Percentiles rank a stretch among this genome's conserved stretches.
Conservation (phyloP, 768 basidiomycete species). For the Chlorophyllum brunneum region DNA sequence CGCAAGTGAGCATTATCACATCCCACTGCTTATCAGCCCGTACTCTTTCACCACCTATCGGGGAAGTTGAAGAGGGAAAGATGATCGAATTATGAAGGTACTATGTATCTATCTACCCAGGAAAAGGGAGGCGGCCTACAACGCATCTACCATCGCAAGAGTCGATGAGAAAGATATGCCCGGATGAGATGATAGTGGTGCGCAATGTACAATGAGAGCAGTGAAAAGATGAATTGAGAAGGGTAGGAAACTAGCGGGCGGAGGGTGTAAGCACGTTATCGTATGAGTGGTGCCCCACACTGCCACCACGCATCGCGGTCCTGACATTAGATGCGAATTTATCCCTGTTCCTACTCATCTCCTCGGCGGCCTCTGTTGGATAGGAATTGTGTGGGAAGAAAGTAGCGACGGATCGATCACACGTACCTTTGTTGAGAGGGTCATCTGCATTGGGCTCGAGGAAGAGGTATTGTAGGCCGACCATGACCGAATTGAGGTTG, state of each 20-base stretch:
- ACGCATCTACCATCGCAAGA: conserved; percentile 28
- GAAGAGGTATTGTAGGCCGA: conserved; percentile 97
- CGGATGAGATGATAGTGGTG: conserved; percentile 25
- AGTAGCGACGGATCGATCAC: background rate
- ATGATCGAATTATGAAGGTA: background rate
- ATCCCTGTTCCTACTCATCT: conserved; percentile 85
- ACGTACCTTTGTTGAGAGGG: conserved; percentile 93
- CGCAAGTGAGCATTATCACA: conserved; percentile 82
- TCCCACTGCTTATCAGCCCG: conserved; percentile 89
- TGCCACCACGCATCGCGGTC: conserved; percentile 77
- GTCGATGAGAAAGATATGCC: conserved; percentile 25
- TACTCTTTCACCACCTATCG: conserved; percentile 91
- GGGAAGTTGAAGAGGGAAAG: conserved; percentile 54
- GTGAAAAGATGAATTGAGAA: conserved; percentile 18
- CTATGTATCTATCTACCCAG: conserved; percentile 14
- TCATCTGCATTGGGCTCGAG: conserved; percentile 98
- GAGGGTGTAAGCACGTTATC: conserved; percentile 59
- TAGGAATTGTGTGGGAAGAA: conserved; percentile 9
- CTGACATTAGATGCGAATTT: conserved; percentile 84
- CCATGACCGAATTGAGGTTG: conserved; percentile 97
- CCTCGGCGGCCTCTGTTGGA: conserved; percentile 85
- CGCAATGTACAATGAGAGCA: conserved; percentile 20
- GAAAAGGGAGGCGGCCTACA: conserved; percentile 24
- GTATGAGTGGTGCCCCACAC: conserved; percentile 76
- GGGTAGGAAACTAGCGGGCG: conserved; percentile 16